These are phyloP conservation scores for Pachysandra terminalis DNA, from an alignment of 164 flowering plant genomes.

Conservation along the genomic window DNA sequence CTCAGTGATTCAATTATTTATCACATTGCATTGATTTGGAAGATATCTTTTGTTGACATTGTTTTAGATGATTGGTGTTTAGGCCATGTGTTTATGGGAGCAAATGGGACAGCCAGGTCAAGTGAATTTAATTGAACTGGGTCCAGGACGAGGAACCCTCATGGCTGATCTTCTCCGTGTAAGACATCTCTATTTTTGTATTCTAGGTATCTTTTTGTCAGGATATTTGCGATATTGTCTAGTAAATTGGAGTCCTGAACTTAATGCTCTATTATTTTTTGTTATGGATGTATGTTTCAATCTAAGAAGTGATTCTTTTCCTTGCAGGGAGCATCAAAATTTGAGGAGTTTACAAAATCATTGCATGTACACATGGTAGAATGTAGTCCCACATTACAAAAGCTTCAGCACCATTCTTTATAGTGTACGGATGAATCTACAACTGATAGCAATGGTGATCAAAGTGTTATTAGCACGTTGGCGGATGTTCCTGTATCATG, in stretches of 20 bases:
- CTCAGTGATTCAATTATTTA: neutral
- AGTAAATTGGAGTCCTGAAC: neutral
- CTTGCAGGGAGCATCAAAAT: constrained; percentile 78
- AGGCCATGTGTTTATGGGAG: constrained; percentile 97
- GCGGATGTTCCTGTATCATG: constrained; percentile 77
- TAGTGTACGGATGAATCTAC: constrained; percentile 51
- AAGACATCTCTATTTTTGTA: constrained; percentile 16
- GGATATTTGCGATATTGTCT: neutral
- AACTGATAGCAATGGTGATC: constrained; percentile 23
- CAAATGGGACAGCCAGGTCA: constrained; percentile 89
- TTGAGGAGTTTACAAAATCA: constrained; percentile 66
- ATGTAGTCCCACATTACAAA: constrained; percentile 81
- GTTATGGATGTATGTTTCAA: neutral
- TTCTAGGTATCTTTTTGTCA: neutral
- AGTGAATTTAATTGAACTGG: constrained; percentile 86
- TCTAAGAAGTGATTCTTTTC: constrained; percentile 10
- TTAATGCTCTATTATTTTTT: neutral
- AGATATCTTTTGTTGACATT: neutral
- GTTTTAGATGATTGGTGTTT: constrained; percentile 84
- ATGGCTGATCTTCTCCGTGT: constrained; percentile 98
- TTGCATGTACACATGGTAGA: constrained; percentile 87
- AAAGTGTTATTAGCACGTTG: constrained; percentile 44
- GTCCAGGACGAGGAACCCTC: constrained; percentile 99
- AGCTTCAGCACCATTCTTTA: constrained; percentile 62
- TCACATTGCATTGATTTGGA: neutral